These are phyloP conservation scores for Brasilioporus rufonigricans DNA, from an alignment of 768 basidiomycete species.

Conservation along the genomic window DNA sequence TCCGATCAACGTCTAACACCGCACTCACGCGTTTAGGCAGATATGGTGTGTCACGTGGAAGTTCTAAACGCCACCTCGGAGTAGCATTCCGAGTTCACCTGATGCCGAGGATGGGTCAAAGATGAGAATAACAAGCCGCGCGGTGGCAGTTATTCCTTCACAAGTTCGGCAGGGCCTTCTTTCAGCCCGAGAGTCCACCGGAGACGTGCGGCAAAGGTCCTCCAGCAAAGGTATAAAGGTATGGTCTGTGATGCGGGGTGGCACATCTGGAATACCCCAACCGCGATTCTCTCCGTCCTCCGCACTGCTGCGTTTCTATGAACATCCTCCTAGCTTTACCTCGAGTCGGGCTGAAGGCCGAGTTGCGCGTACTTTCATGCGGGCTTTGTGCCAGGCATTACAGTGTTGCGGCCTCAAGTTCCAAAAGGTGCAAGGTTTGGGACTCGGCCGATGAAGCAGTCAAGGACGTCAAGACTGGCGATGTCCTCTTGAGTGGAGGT, in stretches of 20 bases:
- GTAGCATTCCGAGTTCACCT: not conserved
- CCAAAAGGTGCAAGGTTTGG: conserved; percentile 60
- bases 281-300: not conserved
- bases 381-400: conserved; percentile 2
- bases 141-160: conserved; percentile 2
- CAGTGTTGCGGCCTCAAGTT: conserved; percentile 5
- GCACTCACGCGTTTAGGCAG: not conserved
- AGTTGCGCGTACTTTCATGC: conserved; percentile 3
- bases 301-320: not conserved
- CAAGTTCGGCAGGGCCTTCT: not conserved
- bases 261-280: not conserved
- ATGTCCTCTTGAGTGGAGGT: conserved; percentile 79
- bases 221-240: conserved; percentile 12
- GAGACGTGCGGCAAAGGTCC: not conserved
- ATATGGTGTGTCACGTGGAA: not conserved
- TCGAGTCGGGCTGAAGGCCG: conserved; percentile 4
- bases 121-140: conserved; percentile 5
- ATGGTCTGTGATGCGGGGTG: not conserved
- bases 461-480: conserved; percentile 76
- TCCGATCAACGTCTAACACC: not conserved
- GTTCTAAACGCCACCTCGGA: not conserved
- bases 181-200: not conserved
- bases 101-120: conserved; percentile 10
- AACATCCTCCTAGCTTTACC: conserved; percentile 3
- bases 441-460: conserved; percentile 76